Base-by-base conservation (phyloP, 805 yeast genomes). In the Torulaspora maleeae region DNA sequence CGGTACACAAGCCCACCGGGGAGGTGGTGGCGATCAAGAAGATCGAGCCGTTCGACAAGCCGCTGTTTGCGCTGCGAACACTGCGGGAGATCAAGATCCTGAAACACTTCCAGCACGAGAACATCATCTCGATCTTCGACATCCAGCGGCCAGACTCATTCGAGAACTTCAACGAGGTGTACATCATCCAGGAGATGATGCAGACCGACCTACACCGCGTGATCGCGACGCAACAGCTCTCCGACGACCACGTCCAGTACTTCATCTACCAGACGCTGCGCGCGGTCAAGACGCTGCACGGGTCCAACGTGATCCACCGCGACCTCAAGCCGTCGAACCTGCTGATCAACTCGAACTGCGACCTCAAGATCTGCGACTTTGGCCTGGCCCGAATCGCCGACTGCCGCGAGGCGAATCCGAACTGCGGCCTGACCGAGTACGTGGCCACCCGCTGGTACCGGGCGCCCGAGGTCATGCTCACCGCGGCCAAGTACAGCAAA, bases 361-460 rank as follows among this genome's bases (percentile, higher is more conserved):
- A 91, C 67, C 75, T 91, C 53, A 91, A 91, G 62, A 77, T 91
- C 42, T 89, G 97, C 67, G 98, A 91, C 66, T 91, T 91, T 65
- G 98, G 98, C 0, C 73, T 91, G 36, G 96, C 98, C 1, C 70
- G 76, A 41, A 66, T 70, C 33, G 68, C 64, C 19, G 55, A 52
- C 16, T 43, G 44, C 46, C 86, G 37, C 4, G 52, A 44, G 3
- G 40, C 47, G 7, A 50, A 48, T n/a, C 41, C 48, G n/a, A 50
- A 52, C 9, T 52, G 51, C 44, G 61, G 63, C 1, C 84, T 91
- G 95, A 91, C 98, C 2, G 98, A 91, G 66, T 91, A 91, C 63
- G 98, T 91, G 36, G 98, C 98, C 8, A 91, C 98, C 3, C 73
- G 98, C 53, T 91, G 98, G 97, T 91, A 91, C 66, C 74, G 98